Evolutionary conservation across 106 monocot genomes (phyloP).

Genomic region (Alisma plantagoaquatica): DNA sequence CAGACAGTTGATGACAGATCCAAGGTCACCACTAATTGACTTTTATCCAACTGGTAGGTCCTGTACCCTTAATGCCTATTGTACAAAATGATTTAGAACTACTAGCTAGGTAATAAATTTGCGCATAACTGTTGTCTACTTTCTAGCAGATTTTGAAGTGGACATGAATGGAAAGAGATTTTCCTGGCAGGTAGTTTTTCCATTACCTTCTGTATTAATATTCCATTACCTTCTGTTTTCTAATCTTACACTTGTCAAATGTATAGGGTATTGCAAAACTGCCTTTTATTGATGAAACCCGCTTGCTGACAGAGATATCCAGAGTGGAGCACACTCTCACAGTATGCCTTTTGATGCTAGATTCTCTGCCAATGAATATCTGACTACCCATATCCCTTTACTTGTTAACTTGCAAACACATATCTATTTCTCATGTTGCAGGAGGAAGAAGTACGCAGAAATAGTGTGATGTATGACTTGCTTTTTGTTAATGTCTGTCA

Average conservation of each 20-base stretch:
- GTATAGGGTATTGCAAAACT: slow-evolving; percentile 78
- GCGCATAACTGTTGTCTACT: not conserved
- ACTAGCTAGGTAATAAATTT: too few relatives aligned
- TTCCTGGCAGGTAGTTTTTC: slow-evolving; percentile 81
- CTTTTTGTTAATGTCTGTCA: slow-evolving; percentile 88
- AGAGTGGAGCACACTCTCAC: slow-evolving; percentile 93
- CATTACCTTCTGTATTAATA: not conserved
- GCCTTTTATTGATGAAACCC: slow-evolving; percentile 90
- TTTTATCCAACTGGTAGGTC: slow-evolving; percentile 82
- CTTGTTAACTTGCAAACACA: not conserved
- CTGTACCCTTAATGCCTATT: too few relatives aligned
- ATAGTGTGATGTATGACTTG: slow-evolving; percentile 80
- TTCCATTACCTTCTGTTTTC: not conserved
- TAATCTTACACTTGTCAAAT: not conserved
- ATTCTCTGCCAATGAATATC: too few relatives aligned
- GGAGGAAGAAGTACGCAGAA: slow-evolving; percentile 81
- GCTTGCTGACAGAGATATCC: slow-evolving; percentile 67
- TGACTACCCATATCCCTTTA: not conserved
- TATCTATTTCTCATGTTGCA: slow-evolving; percentile 13
- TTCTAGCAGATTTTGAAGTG: slow-evolving; percentile 84
- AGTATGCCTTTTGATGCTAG: slow-evolving; percentile 31
- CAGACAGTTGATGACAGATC: slow-evolving; percentile 74
- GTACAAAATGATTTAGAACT: too few relatives aligned
- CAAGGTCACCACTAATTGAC: slow-evolving; percentile 80
- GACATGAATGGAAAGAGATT: slow-evolving; percentile 99